phyloP scores from a whole-genome alignment of 1,139 yeast species.

The Suhomyces bribrorum region DNA sequence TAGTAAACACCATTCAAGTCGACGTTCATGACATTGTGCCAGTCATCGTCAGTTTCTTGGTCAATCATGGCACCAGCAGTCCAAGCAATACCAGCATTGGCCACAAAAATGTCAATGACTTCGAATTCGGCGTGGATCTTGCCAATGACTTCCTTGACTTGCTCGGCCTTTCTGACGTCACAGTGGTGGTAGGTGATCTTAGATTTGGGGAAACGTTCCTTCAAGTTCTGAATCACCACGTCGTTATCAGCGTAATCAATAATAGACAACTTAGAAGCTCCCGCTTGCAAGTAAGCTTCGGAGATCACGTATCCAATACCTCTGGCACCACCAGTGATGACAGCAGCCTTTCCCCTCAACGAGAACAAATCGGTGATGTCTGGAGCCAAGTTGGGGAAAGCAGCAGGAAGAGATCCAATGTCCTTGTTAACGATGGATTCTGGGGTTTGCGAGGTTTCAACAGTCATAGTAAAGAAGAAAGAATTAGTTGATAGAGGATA shows the following conservation, averaged over 20 bases:
- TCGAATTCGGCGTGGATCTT: constrained; percentile 37
- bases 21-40: constrained; percentile 48
- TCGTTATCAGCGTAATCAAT: constrained; percentile 42
- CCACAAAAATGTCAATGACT: constrained; percentile 51
- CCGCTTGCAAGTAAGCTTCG: constrained; percentile 50
- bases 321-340: constrained; percentile 47
- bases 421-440: constrained; percentile 30
- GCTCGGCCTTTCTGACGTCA: constrained; percentile 43
- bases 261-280: constrained; percentile 43
- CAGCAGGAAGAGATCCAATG: constrained; percentile 43
- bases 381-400: constrained; percentile 34
- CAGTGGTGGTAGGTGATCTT: constrained; percentile 37
- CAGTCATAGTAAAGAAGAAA: constrained; percentile 15
- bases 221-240: constrained; percentile 31
- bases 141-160: constrained; percentile 36
- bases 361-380: constrained; percentile 41
- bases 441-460: constrained; percentile 15
- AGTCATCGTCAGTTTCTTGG: constrained; percentile 43
- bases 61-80: constrained; percentile 41
- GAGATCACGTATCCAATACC: constrained; percentile 49
- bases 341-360: constrained; percentile 40
- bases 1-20: constrained; percentile 49
- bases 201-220: constrained; percentile 32
- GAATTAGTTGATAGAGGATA: neutral
- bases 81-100: constrained; percentile 56